Percentiles rank a stretch among this genome's conserved stretches.
These are phyloP conservation scores for Leishmania arabica DNA, from an alignment of 208 protist species.

Conservation along the genomic window DNA sequence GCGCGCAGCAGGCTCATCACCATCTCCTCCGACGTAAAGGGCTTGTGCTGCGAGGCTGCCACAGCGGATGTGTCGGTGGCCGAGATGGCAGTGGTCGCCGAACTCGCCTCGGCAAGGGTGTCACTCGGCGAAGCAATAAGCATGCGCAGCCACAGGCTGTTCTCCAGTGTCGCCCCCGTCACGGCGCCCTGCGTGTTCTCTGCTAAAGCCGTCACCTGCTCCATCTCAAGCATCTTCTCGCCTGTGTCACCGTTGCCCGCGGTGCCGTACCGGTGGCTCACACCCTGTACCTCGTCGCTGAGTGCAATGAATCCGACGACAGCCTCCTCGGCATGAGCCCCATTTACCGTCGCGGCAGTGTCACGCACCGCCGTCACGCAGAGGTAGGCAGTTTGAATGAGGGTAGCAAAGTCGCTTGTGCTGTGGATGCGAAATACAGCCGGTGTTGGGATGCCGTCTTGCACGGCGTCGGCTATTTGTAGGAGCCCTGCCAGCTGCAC, in stretches of 20 bases:
- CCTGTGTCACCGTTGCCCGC: neutral
- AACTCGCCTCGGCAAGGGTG: constrained; percentile 4
- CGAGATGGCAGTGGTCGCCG: neutral
- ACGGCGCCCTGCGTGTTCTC: constrained; percentile 13
- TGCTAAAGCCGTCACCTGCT: neutral
- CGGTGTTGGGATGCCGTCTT: constrained; percentile 42
- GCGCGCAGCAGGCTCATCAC: constrained; percentile 43
- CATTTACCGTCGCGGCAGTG: neutral
- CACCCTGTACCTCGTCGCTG: constrained; percentile 15
- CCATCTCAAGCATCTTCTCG: constrained; percentile 3
- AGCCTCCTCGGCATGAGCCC: constrained; percentile 11
- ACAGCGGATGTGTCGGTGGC: neutral
- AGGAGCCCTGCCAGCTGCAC: constrained; percentile 38
- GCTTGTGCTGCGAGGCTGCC: neutral
- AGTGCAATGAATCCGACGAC: constrained; percentile 64
- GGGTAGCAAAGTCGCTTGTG: constrained; percentile 38
- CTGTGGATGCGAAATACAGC: constrained; percentile 40
- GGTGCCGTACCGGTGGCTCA: too few species aligned
- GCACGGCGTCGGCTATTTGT: constrained; percentile 34
- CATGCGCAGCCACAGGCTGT: constrained; percentile 79
- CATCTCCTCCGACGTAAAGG: constrained; percentile 37
- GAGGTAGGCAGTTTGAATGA: constrained; percentile 73
- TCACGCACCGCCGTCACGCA: constrained; percentile 60
- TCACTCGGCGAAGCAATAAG: constrained; percentile 45
- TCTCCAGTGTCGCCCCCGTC: constrained; percentile 24